Percentiles rank a stretch among this genome's conserved stretches.
These are phyloP conservation scores for Ganoderma multipileum DNA, from an alignment of 1,284 basidiomycete species.

Conservation along the genomic window DNA sequence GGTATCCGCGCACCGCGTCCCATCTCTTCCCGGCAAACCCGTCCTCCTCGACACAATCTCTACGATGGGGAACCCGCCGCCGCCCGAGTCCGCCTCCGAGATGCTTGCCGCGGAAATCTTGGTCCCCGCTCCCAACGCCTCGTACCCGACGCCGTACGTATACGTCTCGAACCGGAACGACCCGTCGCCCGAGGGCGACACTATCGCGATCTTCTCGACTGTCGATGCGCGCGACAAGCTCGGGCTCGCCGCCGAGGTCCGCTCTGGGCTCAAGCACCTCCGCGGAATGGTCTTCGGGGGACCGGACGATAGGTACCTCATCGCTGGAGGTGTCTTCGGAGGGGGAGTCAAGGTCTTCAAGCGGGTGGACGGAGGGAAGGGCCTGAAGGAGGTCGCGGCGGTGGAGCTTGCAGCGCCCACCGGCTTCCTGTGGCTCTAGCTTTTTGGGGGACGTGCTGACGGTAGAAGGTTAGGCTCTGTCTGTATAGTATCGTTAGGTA, in stretches of 20 bases:
- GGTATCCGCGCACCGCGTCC: constrained; percentile 59
- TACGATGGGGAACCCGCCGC: constrained; percentile 52
- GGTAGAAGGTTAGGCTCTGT: neutral
- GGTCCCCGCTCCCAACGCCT: constrained; percentile 53
- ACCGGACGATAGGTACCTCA: constrained; percentile 41
- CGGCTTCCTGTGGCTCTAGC: constrained; percentile 41
- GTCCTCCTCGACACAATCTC: constrained; percentile 49
- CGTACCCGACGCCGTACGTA: constrained; percentile 61
- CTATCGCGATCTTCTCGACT: constrained; percentile 61
- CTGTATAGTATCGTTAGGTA: neutral
- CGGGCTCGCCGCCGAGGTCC: constrained; percentile 41
- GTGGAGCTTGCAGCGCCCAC: constrained; percentile 40
- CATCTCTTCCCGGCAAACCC: constrained; percentile 47
- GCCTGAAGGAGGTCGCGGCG: constrained; percentile 41
- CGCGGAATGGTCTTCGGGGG: constrained; percentile 47
- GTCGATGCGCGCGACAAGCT: constrained; percentile 33
- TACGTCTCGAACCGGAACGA: constrained; percentile 77
- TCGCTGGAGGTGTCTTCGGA: constrained; percentile 42
- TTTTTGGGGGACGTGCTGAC: neutral
- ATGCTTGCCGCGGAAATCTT: constrained; percentile 55
- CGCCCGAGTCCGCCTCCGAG: constrained; percentile 37
- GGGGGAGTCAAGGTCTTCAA: constrained; percentile 45
- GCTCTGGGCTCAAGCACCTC: constrained; percentile 44
- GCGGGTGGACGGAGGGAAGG: constrained; percentile 43
- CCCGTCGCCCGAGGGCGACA: constrained; percentile 60